Conservation (phyloP, 2,329 filamentous ascomycete species). For the Corinectria fuckeliana region DNA sequence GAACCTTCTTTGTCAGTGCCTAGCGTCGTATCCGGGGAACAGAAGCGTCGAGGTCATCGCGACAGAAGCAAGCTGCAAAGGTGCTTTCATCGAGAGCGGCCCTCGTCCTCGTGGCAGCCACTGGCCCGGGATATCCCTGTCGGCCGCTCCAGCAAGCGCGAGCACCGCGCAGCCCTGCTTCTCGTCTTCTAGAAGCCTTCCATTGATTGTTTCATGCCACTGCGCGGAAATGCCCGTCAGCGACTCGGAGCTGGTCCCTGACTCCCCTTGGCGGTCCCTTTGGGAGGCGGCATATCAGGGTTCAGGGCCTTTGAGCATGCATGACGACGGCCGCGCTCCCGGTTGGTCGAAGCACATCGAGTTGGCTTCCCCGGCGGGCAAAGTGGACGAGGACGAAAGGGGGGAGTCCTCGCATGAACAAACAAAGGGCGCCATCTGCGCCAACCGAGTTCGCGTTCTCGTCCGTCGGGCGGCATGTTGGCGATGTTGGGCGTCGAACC, state of each 20-base stretch:
- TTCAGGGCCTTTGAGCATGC: slow-evolving; percentile 29
- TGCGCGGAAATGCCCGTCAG: slow-evolving; percentile 32
- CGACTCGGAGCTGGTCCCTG: slow-evolving; percentile 30
- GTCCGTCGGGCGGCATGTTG: slow-evolving; percentile 14
- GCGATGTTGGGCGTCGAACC: slow-evolving; percentile 17
- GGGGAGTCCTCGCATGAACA: slow-evolving; percentile 16
- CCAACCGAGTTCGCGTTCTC: slow-evolving; percentile 12
- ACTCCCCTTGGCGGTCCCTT: slow-evolving; percentile 3
- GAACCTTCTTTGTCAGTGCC: slow-evolving; percentile 13
- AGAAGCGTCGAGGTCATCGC: slow-evolving; percentile 28
- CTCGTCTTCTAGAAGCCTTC: slow-evolving; percentile 41
- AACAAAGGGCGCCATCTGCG: slow-evolving; percentile 20
- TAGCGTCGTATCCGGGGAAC: slow-evolving; percentile 26
- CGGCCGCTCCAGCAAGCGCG: slow-evolving; percentile 16
- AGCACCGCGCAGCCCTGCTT: slow-evolving; percentile 21
- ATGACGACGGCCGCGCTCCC: slow-evolving; percentile 25
- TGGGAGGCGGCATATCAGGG: slow-evolving; percentile 23
- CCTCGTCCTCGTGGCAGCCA: slow-evolving; percentile 40
- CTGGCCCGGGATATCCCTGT: slow-evolving; percentile 37
- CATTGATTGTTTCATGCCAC: slow-evolving; percentile 35
- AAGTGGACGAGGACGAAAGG: slow-evolving; percentile 1
- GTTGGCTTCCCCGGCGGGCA: slow-evolving; percentile 20
- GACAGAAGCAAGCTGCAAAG: slow-evolving; percentile 36
- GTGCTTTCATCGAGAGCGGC: slow-evolving; percentile 26
- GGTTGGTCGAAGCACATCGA: slow-evolving; percentile 28